Evolutionary conservation across 2,329 filamentous ascomycete genomes (phyloP).

Genomic region (Trichophyton equinum): DNA sequence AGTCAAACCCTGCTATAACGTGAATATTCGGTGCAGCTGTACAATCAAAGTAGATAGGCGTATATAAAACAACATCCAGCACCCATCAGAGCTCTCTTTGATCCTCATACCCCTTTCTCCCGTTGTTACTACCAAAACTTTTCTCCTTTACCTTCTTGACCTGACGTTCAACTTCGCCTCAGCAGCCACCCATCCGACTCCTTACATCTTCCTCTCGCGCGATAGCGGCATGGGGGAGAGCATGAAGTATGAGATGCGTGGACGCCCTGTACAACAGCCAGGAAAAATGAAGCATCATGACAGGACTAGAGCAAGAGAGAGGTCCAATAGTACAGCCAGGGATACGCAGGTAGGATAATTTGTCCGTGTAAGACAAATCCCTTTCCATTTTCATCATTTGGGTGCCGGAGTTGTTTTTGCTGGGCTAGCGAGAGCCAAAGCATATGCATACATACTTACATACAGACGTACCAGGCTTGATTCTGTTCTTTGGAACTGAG

Average conservation of each 20-base stretch:
- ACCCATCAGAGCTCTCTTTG: slow-evolving; percentile 14
- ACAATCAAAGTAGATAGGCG: neutral
- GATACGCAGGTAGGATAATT: neutral
- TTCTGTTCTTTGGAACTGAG: too few species aligned
- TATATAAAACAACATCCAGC: neutral
- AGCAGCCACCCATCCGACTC: neutral
- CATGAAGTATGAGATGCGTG: neutral
- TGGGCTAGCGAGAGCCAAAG: neutral
- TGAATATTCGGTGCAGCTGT: neutral
- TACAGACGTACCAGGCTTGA: neutral
- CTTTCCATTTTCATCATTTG: neutral
- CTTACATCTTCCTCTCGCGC: neutral
- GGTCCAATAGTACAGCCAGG: neutral
- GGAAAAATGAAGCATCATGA: neutral
- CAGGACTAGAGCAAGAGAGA: neutral
- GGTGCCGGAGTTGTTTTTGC: neutral
- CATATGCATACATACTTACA: neutral
- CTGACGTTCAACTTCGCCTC: neutral
- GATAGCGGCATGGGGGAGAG: neutral
- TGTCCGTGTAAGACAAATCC: neutral
- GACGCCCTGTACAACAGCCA: neutral
- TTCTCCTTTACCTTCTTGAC: neutral
- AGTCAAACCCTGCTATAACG: neutral
- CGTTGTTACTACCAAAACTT: neutral
- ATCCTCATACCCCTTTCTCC: slow-evolving; percentile 5